phyloP scores from a whole-genome alignment of 176 grass and related monocot genomes.

The Alopecurus myosuroides region DNA sequence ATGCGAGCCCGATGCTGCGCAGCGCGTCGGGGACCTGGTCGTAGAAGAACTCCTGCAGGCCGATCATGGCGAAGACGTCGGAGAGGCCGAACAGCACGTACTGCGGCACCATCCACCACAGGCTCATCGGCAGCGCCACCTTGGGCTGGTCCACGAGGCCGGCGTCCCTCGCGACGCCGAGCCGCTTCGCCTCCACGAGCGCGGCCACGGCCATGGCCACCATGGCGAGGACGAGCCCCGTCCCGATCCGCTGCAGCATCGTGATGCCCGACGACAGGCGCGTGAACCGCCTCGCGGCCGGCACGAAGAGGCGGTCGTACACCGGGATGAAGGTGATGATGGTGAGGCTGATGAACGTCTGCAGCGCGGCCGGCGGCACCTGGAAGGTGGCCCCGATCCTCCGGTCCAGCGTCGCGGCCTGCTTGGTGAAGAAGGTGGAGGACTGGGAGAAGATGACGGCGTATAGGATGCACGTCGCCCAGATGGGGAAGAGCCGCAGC shows the following conservation, averaged over 20 bases:
- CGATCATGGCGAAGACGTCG: slow-evolving; percentile 77
- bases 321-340: slow-evolving; percentile 42
- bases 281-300: slow-evolving; percentile 14
- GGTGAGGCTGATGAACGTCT: slow-evolving; percentile 32
- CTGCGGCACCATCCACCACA: slow-evolving; percentile 96
- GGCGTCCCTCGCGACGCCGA: slow-evolving; percentile 32
- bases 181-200: slow-evolving; percentile 37
- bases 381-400: slow-evolving; percentile 24
- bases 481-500: slow-evolving; percentile 33
- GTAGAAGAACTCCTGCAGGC: slow-evolving; percentile 96
- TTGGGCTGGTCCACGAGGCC: slow-evolving; percentile 38
- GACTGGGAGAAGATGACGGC: slow-evolving; percentile 32
- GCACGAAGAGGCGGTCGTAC: slow-evolving; percentile 40
- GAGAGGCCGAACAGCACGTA: slow-evolving; percentile 63
- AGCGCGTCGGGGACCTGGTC: slow-evolving; percentile 62
- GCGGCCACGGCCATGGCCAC: slow-evolving; percentile 34
- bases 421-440: slow-evolving; percentile 48
- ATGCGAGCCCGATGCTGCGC: slow-evolving; percentile 43
- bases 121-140: slow-evolving; percentile 52
- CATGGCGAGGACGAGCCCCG: slow-evolving; percentile 27
- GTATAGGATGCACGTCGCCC: slow-evolving; percentile 49
- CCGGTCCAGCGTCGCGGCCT: slow-evolving; percentile 36
- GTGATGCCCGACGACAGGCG: slow-evolving; percentile 36
- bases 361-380: slow-evolving; percentile 38
- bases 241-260: slow-evolving; percentile 53